phyloP scores from a whole-genome alignment of 805 yeast genomes.

The Myxozyma sirexii region DNA sequence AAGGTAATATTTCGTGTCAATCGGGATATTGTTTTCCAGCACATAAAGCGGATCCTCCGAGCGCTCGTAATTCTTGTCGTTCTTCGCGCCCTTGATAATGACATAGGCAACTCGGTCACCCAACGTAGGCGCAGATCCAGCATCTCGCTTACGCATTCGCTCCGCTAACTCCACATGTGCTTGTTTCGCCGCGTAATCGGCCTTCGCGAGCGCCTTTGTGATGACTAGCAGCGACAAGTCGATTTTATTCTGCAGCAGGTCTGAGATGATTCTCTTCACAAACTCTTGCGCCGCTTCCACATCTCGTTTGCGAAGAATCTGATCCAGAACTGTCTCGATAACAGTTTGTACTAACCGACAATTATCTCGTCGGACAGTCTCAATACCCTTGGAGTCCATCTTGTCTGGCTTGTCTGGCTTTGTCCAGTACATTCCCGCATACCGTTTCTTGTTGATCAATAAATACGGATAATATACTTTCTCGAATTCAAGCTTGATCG shows the following conservation, averaged over 20 bases:
- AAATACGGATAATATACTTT: constrained; percentile 94
- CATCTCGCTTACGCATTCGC: constrained; percentile 92
- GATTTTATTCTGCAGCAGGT: constrained; percentile 83
- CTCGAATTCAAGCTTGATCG: constrained; percentile 94
- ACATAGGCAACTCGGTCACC: constrained; percentile 99
- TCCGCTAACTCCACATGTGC: constrained; percentile 97
- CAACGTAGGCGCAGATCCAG: constrained; percentile 94
- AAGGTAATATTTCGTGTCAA: constrained; percentile 90
- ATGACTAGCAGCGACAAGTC: constrained; percentile 93
- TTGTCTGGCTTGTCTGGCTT: constrained; percentile 88
- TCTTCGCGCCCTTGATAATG: constrained; percentile 77
- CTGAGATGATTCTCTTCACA: constrained; percentile 87
- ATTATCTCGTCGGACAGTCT: constrained; percentile 97
- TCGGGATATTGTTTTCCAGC: constrained; percentile 86
- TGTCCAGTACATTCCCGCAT: constrained; percentile 98
- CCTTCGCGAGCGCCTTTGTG: constrained; percentile 84
- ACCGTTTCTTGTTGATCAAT: constrained; percentile 91
- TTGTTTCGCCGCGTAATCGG: constrained; percentile 93
- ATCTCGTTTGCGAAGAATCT: constrained; percentile 83
- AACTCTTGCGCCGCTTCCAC: constrained; percentile 80
- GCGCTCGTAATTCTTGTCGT: constrained; percentile 85
- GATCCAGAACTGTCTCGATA: constrained; percentile 84
- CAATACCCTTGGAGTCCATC: constrained; percentile 98
- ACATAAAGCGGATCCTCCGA: constrained; percentile 97
- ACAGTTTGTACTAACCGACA: constrained; percentile 94